Evolutionary conservation across 768 basidiomycete genomes (phyloP), one percentile per base, ranked within the genome.

Genomic region (Trametes cingulata): DNA sequence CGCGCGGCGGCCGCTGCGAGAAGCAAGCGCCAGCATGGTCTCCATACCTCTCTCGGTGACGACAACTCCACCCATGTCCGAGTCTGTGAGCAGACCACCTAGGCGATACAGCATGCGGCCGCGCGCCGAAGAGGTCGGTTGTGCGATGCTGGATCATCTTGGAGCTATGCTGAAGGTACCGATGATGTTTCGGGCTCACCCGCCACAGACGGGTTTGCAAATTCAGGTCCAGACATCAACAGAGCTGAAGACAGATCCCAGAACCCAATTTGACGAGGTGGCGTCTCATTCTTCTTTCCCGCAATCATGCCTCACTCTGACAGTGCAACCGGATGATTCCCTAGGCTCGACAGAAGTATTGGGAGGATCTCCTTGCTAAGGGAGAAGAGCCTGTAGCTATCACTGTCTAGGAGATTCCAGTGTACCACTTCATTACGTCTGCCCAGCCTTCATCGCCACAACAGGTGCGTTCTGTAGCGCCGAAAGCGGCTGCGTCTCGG

Each of bases 161-260:
- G n/a, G 33, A 17, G 22, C 10, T 22, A 4, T 13, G 22, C 24
- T 8, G 29, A 4, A 15, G 25, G 8, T 35, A n/a, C 4, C 8
- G 29, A 29, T 33, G 17, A 17, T 12, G 35, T 10, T 10, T 51
- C 29, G 20, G 6, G 4, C 9, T 0, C 33, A 4, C 6, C 15
- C 49, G 39, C 2, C 19, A 4, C 41, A 54, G 61, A 22, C 24
- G 33, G 57, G 47, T 12, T 33, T 63, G 7, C 52, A 63, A 7
- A 58, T 63, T n/a, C 52, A 63, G 19, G 52, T 63, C 2, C 55
- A 58, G n/a, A 63, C 52, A 5, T 15, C 52, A 7, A 63, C 56
- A 10, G 61, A 63, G 20, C 15, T 48, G 13, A 63, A 63, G 47
- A 55, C 56, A 1, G 61, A 63, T 39, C 60, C 52, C 6, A 10